Percentiles rank a stretch among this genome's conserved stretches.
Conservation (phyloP, 1,284 basidiomycete species). For the Apiotrichum gamsii region DNA sequence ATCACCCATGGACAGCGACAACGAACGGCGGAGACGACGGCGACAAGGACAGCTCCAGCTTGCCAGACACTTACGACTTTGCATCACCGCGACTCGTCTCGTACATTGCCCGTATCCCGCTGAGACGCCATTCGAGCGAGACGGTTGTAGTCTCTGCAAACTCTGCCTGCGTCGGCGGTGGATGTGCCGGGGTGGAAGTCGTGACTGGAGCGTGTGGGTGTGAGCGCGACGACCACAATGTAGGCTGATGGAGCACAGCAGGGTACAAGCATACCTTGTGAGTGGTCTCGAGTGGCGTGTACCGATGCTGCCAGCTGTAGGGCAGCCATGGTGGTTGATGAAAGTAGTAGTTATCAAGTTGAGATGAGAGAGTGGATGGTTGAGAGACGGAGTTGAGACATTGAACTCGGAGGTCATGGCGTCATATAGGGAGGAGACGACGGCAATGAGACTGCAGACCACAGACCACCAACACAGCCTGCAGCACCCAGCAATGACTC, state of each 20-base stretch:
- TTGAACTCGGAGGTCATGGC: no score
- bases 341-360: no score
- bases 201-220: background rate
- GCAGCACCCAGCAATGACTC: no score
- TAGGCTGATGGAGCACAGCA: background rate
- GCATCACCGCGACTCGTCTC: constrained; percentile 55
- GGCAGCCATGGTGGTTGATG: constrained; percentile 1
- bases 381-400: no score
- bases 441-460: no score
- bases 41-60: no score
- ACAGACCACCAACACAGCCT: no score
- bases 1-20: no score
- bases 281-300: no score
- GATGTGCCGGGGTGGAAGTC: background rate
- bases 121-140: constrained; percentile 68
- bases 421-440: no score
- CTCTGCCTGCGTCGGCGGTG: constrained; percentile 23
- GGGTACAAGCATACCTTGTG: background rate
- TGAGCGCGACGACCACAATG: background rate
- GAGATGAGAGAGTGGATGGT: no score
- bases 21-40: no score
- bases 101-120: constrained; percentile 62
- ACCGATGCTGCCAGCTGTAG: background rate
- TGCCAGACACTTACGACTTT: constrained; percentile 37
- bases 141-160: constrained; percentile 57